Percentiles rank a stretch among this genome's conserved stretches.
Conservation (phyloP, 2,329 filamentous ascomycete genomes). For the Neurospora crassa region DNA sequence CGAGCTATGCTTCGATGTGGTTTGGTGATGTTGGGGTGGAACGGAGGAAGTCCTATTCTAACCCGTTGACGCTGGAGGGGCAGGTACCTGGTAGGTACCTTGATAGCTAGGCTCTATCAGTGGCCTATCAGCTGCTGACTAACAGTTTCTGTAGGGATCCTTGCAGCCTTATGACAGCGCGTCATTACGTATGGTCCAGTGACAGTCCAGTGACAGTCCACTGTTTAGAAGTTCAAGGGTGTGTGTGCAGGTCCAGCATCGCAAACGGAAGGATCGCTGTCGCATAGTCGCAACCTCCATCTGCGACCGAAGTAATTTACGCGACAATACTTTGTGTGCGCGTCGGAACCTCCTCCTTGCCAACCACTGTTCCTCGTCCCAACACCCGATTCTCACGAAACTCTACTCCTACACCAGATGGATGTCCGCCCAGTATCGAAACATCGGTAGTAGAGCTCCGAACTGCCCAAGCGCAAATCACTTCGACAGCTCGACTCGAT, state of each 20-base stretch:
- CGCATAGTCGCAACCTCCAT: background rate
- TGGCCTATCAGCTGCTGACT: background rate
- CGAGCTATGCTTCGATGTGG: background rate
- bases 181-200: background rate
- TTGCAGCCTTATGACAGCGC: background rate
- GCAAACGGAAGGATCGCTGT: background rate
- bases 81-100: background rate
- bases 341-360: background rate
- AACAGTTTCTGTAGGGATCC: background rate
- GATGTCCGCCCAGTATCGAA: background rate
- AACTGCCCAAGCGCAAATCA: background rate
- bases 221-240: background rate
- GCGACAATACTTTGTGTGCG: background rate
- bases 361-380: background rate
- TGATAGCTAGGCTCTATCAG: background rate
- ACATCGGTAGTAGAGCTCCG: background rate
- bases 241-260: background rate
- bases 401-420: background rate
- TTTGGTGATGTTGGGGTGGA: background rate
- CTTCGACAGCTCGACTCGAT: constrained; percentile 26
- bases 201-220: background rate
- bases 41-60: background rate
- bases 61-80: background rate
- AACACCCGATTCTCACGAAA: background rate
- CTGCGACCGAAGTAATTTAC: background rate